Percentiles rank a stretch among this genome's conserved stretches.
Conservation (phyloP, 2,329 filamentous ascomycete genomes). For the Parafenestella ontariensis region DNA sequence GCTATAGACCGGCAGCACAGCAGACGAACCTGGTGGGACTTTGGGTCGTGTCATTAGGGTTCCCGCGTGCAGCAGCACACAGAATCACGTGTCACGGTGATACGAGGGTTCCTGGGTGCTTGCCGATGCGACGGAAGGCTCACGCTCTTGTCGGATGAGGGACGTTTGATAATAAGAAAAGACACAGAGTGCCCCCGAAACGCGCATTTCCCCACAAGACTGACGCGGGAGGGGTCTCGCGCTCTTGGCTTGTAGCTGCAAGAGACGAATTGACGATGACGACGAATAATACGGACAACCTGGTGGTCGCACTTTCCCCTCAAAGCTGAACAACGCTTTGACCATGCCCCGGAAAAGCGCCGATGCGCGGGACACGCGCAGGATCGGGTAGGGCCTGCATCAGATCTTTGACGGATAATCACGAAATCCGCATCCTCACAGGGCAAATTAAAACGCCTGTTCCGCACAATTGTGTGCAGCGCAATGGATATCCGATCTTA, state of each 20-base stretch:
- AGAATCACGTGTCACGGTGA: conserved; percentile 31
- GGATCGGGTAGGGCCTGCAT: conserved; percentile 3
- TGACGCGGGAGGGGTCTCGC: conserved; percentile 12
- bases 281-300: conserved; percentile 1
- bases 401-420: conserved; percentile 8
- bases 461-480: conserved; percentile 5
- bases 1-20: conserved; percentile 11
- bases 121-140: conserved; percentile 36
- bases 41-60: conserved; percentile 44
- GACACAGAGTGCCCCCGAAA: conserved; percentile 14
- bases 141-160: conserved; percentile 37
- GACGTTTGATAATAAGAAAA: conserved; percentile 21
- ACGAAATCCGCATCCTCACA: conserved; percentile 6
- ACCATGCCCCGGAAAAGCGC: background rate
- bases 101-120: conserved; percentile 15
- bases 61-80: conserved; percentile 14
- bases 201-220: conserved; percentile 14
- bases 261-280: conserved; percentile 13
- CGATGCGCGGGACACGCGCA: conserved; percentile 3
- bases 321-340: conserved; percentile 2
- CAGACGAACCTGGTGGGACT: conserved; percentile 40
- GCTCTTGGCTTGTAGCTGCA: conserved; percentile 5
- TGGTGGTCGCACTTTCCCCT: conserved; percentile 3
- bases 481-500: conserved; percentile 15
- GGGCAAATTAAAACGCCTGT: background rate